These are phyloP conservation scores for Trametes elegans DNA, from an alignment of 768 basidiomycete genomes.

Conservation along the genomic window DNA sequence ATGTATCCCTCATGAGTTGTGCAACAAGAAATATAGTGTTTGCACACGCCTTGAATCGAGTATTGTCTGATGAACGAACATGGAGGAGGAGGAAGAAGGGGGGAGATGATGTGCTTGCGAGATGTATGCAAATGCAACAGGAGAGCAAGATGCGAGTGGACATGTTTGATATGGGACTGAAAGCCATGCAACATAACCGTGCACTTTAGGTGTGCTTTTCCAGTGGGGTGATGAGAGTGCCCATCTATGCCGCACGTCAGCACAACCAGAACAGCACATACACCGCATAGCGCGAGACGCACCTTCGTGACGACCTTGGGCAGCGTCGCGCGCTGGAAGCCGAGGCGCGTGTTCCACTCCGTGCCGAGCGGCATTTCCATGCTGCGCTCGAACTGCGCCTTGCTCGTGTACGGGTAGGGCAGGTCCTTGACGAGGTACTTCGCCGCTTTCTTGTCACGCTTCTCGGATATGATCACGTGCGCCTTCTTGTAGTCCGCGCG, in stretches of 20 bases:
- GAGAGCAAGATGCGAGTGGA: background rate
- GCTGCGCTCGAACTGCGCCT: constrained; percentile 86
- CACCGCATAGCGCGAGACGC: background rate
- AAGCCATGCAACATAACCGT: constrained; percentile 8
- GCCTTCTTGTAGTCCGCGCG: constrained; percentile 84
- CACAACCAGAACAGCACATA: background rate
- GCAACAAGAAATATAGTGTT: too few species aligned
- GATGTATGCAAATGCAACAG: background rate
- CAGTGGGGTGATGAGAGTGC: constrained; percentile 66
- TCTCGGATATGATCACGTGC: constrained; percentile 95
- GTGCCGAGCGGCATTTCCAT: constrained; percentile 79
- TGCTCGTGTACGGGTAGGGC: constrained; percentile 92
- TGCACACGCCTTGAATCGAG: too few species aligned
- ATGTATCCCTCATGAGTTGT: background rate
- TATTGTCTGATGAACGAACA: too few species aligned
- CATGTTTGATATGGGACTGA: too few species aligned
- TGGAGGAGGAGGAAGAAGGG: too few species aligned
- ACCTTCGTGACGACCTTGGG: constrained; percentile 90
- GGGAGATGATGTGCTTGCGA: too few species aligned
- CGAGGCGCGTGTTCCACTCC: constrained; percentile 92
- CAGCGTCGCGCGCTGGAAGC: constrained; percentile 79
- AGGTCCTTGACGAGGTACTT: constrained; percentile 90
- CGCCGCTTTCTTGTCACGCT: constrained; percentile 88
- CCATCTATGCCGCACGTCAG: constrained; percentile 46
- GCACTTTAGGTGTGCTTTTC: constrained; percentile 44